Percentiles rank a stretch among this genome's conserved stretches.
Conservation (phyloP, 2,329 filamentous ascomycete genomes). For the Pestalotiopsis sp. region DNA sequence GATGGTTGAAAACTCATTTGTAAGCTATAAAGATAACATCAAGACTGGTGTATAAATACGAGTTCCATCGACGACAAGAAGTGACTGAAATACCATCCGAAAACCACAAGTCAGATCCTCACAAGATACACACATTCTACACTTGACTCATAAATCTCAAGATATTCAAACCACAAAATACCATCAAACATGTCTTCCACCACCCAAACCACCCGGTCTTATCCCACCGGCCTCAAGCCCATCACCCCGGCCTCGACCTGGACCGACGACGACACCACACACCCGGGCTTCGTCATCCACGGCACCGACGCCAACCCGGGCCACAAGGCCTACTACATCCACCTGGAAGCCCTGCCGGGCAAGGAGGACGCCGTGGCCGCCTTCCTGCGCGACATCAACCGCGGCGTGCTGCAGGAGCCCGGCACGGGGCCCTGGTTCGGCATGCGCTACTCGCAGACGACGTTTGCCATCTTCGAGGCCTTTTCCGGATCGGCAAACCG, state of each 20-base stretch:
- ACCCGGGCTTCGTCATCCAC: constrained; percentile 11
- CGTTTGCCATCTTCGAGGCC: constrained; percentile 15
- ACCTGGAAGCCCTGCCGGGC: constrained; percentile 13
- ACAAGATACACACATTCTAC: background rate
- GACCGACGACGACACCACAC: constrained; percentile 4
- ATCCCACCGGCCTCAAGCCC: background rate
- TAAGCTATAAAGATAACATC: background rate
- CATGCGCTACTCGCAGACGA: constrained; percentile 13
- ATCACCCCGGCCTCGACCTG: constrained; percentile 5
- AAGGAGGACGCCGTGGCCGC: constrained; percentile 10
- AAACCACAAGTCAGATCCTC: background rate
- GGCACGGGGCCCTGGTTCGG: constrained; percentile 13
- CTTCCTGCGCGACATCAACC: constrained; percentile 14
- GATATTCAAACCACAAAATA: background rate
- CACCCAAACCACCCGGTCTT: background rate
- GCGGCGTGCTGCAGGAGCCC: constrained; percentile 1
- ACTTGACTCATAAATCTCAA: background rate
- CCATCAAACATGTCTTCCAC: background rate
- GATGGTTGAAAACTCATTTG: background rate
- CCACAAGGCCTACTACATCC: constrained; percentile 15
- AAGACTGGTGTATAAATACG: background rate
- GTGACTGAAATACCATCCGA: background rate
- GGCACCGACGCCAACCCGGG: constrained; percentile 12
- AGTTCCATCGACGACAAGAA: background rate
- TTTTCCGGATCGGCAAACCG: constrained; percentile 5